Evolutionary conservation across 2,329 filamentous ascomycete genomes (phyloP).

Genomic region (Colletotrichum sp.): DNA sequence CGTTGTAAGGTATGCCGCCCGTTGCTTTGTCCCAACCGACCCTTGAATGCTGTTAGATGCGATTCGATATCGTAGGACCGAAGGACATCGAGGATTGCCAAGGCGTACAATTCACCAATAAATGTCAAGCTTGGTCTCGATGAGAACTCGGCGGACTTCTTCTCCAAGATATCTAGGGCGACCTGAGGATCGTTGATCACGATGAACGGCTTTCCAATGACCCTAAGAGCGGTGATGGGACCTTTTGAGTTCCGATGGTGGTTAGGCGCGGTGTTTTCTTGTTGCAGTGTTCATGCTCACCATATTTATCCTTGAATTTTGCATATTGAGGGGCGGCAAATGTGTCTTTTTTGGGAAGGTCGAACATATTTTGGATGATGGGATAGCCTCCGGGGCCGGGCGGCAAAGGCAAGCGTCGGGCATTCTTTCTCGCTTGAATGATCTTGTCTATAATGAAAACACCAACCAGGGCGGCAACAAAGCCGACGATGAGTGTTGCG

Average conservation of each 20-base stretch:
- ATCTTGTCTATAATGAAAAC: neutral
- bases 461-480: neutral
- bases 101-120: constrained; percentile 38
- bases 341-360: constrained; percentile 39
- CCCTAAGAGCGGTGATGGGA: constrained; percentile 34
- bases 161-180: constrained; percentile 41
- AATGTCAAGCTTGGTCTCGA: constrained; percentile 35
- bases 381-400: constrained; percentile 37
- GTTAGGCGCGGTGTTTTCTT: neutral
- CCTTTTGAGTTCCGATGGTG: neutral
- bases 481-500: neutral
- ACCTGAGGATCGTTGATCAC: constrained; percentile 40
- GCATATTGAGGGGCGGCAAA: constrained; percentile 37
- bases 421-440: neutral
- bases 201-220: constrained; percentile 43
- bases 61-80: neutral
- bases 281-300: neutral
- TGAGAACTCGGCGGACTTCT: constrained; percentile 33
- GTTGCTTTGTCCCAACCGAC: constrained; percentile 42
- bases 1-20: constrained; percentile 37
- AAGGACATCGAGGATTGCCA: neutral
- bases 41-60: neutral
- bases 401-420: neutral
- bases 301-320: constrained; percentile 35
- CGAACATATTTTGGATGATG: constrained; percentile 49